These are phyloP conservation scores for Penicillium cataractarum DNA, from an alignment of 495 filamentous ascomycete species.

Conservation along the genomic window DNA sequence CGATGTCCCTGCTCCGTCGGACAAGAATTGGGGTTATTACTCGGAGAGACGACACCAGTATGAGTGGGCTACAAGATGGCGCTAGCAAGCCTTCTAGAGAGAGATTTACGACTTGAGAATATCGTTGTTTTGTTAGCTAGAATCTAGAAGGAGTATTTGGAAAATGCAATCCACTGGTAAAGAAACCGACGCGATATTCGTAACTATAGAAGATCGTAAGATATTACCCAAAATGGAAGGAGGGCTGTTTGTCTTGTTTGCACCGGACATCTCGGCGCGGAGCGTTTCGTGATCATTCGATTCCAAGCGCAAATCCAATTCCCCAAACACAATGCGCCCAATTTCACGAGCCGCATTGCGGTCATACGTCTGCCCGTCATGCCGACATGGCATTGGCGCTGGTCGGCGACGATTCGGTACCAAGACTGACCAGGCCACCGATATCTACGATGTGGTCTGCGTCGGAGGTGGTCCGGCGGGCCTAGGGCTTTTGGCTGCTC, in stretches of 20 bases:
- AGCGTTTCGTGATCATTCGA: slow-evolving; percentile 21
- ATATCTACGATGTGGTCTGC: slow-evolving; percentile 91
- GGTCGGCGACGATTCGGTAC: slow-evolving; percentile 37
- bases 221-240: background rate
- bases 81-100: background rate
- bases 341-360: slow-evolving; percentile 38
- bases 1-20: background rate
- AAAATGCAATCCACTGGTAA: too few relatives aligned
- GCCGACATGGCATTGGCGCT: slow-evolving; percentile 34
- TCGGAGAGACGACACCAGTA: background rate
- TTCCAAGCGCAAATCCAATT: slow-evolving; percentile 13
- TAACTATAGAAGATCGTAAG: too few relatives aligned
- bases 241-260: slow-evolving; percentile 34
- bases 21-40: background rate
- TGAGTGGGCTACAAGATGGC: background rate
- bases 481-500: slow-evolving; percentile 80
- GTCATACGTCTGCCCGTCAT: slow-evolving; percentile 48
- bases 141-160: too few relatives aligned
- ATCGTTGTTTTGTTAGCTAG: too few relatives aligned
- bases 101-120: too few relatives aligned
- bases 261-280: slow-evolving; percentile 12
- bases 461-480: slow-evolving; percentile 97
- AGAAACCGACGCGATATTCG: too few relatives aligned
- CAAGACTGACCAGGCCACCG: slow-evolving; percentile 30
- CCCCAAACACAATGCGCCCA: slow-evolving; percentile 40